Conservation (phyloP, 2,329 filamentous ascomycete species). For the Penicillium sclerotigenum region DNA sequence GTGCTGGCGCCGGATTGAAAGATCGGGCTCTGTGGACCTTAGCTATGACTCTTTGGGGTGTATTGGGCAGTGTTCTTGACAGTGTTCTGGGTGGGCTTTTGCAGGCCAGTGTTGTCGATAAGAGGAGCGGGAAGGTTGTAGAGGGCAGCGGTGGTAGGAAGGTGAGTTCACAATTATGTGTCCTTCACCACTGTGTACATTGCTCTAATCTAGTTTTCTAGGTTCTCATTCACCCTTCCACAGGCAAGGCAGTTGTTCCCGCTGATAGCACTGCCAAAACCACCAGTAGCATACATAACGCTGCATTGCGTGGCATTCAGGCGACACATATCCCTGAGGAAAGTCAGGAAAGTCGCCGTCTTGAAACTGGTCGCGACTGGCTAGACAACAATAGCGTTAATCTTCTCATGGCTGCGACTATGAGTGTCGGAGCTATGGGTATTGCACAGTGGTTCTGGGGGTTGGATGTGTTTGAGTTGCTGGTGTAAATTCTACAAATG, state of each 20-base stretch:
- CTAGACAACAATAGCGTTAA: slow-evolving; percentile 97
- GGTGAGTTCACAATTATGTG: slow-evolving; percentile 37
- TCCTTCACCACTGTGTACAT: not conserved
- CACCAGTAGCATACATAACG: slow-evolving; percentile 28
- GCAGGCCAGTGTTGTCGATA: slow-evolving; percentile 83
- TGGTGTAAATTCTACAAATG: slow-evolving; percentile 3
- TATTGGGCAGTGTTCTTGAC: slow-evolving; percentile 78
- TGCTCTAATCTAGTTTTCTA: slow-evolving; percentile 11
- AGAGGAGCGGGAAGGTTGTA: slow-evolving; percentile 78
- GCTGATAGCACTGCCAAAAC: slow-evolving; percentile 11
- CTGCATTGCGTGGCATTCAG: slow-evolving; percentile 24
- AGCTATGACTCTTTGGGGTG: slow-evolving; percentile 67
- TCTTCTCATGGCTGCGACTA: slow-evolving; percentile 78
- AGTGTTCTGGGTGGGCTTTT: slow-evolving; percentile 80
- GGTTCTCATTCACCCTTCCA: slow-evolving; percentile 39
- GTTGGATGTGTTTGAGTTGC: slow-evolving; percentile 19
- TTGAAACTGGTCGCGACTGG: slow-evolving; percentile 67
- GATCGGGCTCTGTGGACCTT: slow-evolving; percentile 50
- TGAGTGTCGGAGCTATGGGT: slow-evolving; percentile 76
- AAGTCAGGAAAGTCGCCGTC: slow-evolving; percentile 57
- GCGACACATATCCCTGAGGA: slow-evolving; percentile 18
- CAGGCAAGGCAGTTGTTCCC: slow-evolving; percentile 15
- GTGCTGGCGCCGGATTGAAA: slow-evolving; percentile 52
- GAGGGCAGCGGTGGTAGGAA: slow-evolving; percentile 74
- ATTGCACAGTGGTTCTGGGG: slow-evolving; percentile 41